Percentiles rank a stretch among this genome's conserved stretches.
phyloP scores from a whole-genome alignment of 148 eudicot species.

The Simmondsia chinensis region DNA sequence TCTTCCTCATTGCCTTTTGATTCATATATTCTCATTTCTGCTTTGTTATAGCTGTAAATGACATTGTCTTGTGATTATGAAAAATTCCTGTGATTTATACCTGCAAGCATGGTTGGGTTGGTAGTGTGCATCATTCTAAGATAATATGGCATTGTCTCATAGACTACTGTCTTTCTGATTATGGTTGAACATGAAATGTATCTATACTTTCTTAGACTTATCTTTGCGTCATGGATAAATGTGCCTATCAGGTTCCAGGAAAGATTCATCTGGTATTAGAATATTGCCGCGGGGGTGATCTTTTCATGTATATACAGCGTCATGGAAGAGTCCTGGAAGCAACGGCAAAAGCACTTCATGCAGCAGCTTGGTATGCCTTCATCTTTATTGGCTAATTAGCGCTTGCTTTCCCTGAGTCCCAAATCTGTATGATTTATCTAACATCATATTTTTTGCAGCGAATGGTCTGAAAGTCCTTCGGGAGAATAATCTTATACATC shows the following conservation, averaged over 20 bases:
- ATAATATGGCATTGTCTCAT: too few relatives aligned
- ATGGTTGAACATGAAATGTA: too few relatives aligned
- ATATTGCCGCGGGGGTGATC: constrained; percentile 93
- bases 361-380: constrained; percentile 66
- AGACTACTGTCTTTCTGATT: too few relatives aligned
- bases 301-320: constrained; percentile 66
- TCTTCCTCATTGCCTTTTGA: too few relatives aligned
- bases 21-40: too few relatives aligned
- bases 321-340: constrained; percentile 77
- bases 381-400: too few relatives aligned
- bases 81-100: too few relatives aligned
- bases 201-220: too few relatives aligned
- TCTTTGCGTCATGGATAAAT: constrained; percentile 3
- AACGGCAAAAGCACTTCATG: constrained; percentile 85
- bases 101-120: too few relatives aligned
- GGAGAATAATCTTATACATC: constrained; percentile 84
- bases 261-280: constrained; percentile 88
- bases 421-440: constrained; percentile 6
- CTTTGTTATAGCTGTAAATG: too few relatives aligned
- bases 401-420: background rate
- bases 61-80: too few relatives aligned
- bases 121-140: too few relatives aligned
- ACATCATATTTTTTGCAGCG: constrained; percentile 35
- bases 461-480: constrained; percentile 82
- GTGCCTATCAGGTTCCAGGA: constrained; percentile 59